Evolutionary conservation across 495 filamentous ascomycete genomes (phyloP).

Genomic region (Glarea lozoyensis): DNA sequence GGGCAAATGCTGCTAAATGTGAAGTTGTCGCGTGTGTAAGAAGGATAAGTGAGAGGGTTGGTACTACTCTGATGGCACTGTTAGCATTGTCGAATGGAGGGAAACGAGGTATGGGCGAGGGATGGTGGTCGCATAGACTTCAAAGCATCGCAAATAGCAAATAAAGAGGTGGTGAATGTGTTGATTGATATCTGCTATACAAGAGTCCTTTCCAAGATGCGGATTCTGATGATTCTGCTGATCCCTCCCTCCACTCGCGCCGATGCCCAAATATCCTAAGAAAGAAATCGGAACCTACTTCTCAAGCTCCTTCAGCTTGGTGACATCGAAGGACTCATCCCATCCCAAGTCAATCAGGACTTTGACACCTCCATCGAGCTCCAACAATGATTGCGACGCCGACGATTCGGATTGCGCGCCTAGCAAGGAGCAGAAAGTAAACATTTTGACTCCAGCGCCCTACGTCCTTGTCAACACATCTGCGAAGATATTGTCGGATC

Average conservation of each 20-base stretch:
- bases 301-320: conserved; percentile 76
- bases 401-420: conserved; percentile 80
- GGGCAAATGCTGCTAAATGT: conserved; percentile 88
- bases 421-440: conserved; percentile 86
- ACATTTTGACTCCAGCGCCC: conserved; percentile 50
- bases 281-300: conserved; percentile 47
- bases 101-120: not conserved
- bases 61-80: conserved; percentile 55
- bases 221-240: not conserved
- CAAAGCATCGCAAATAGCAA: conserved; percentile 3
- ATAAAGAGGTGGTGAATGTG: conserved; percentile 4
- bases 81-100: conserved; percentile 5
- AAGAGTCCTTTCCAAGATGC: not conserved
- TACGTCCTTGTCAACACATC: conserved; percentile 8
- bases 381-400: conserved; percentile 88
- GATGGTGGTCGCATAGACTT: conserved; percentile 3
- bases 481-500: not conserved
- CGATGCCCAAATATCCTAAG: not conserved
- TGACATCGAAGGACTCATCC: conserved; percentile 80
- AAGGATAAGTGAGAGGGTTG: conserved; percentile 87
- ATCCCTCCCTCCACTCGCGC: not conserved
- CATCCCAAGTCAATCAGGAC: conserved; percentile 91
- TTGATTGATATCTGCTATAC: conserved; percentile 22
- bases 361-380: conserved; percentile 95
- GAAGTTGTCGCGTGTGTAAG: conserved; percentile 86